Conservation (phyloP, 331 rosid genomes). For the Rhamnella rubrinervis region DNA sequence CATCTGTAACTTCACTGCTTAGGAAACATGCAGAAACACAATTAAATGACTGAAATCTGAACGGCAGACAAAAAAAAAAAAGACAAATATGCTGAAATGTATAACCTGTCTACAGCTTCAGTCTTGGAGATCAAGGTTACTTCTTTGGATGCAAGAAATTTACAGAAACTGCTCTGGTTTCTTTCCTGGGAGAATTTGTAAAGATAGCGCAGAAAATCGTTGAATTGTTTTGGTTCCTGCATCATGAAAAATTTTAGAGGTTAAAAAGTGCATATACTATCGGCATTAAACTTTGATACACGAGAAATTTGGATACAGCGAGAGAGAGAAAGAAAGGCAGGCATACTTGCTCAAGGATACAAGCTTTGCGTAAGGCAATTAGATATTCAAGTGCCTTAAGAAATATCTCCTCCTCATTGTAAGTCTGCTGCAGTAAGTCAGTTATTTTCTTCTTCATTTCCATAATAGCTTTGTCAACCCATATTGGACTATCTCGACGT, state of each 20-base stretch:
- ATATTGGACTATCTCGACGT: conserved; percentile 67
- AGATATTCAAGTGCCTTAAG: conserved; percentile 59
- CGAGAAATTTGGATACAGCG: background rate
- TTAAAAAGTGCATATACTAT: conserved; percentile 2
- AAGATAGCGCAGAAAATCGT: conserved; percentile 57
- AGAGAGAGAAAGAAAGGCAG: conserved; percentile 3
- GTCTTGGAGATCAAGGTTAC: conserved; percentile 67
- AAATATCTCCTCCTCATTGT: conserved; percentile 55
- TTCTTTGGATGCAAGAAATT: conserved; percentile 53
- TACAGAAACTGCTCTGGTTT: conserved; percentile 49
- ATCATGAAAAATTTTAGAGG: background rate
- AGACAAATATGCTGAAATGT: conserved; percentile 3
- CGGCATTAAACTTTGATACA: background rate
- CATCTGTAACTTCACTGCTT: conserved; percentile 77
- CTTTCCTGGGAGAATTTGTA: conserved; percentile 63
- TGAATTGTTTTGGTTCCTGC: conserved; percentile 93
- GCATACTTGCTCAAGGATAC: conserved; percentile 76
- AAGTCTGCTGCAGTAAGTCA: conserved; percentile 63
- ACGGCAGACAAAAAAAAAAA: background rate
- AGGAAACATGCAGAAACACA: conserved; percentile 20
- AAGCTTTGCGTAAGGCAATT: conserved; percentile 78
- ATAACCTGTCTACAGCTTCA: conserved; percentile 84
- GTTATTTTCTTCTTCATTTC: conserved; percentile 65
- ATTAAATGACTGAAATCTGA: background rate
- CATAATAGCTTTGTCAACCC: conserved; percentile 67